Base-by-base conservation (phyloP, 768 basidiomycete genomes). In the Coprinopsis cinerea region DNA sequence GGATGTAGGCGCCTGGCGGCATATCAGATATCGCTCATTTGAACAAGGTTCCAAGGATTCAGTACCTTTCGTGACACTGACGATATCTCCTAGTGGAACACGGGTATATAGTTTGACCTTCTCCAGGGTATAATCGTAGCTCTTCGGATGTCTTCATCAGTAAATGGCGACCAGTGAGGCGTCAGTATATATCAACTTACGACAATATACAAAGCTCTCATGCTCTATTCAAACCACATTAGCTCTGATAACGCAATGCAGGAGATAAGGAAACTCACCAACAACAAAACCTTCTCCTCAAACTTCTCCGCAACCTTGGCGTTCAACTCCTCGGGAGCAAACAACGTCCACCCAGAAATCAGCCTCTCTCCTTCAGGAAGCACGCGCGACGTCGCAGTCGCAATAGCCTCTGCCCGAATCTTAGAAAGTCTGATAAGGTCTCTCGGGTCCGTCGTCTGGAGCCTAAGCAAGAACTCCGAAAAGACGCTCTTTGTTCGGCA, bases 31-130 rank as follows among this genome's bases (percentile, higher is more conserved):
- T 15, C 4, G 23, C n/a, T 26, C n/a, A 14, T 27, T 13, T 15
- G 32, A 24, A 39, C 26, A 23, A n/a, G 25, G 22, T 27, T 27
- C 27, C n/a, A 23, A 22, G 34, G 28, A 26, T 14, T 35, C 15
- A 44, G 9, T 40, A 53, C 92, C 95, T 77, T 88, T 90, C 45
- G 77, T 79, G 17, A 99, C 83, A 18, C 73, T 69, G 24, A 78
- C 69, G 57, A 98, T 82, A 60, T 89, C 87, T 41, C 80, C 80
- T 34, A 96, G 77, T 1, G 93, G 94, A 43, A 98, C 81, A 35
- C 94, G 83, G 57, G 85, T 93, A 70, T 88, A 95, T 52, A 84
- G 69, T 62, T 89, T 86, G 44, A 97, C 91, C 64, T 97, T 93
- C 63, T 90, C 90, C 49, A 95, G 78, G 63, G 79, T 79, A 78